A percentile compares a stretch with the other conserved stretches of the same genome.
Conservation (phyloP, 345 rosid genomes). For the Acer negundo region DNA sequence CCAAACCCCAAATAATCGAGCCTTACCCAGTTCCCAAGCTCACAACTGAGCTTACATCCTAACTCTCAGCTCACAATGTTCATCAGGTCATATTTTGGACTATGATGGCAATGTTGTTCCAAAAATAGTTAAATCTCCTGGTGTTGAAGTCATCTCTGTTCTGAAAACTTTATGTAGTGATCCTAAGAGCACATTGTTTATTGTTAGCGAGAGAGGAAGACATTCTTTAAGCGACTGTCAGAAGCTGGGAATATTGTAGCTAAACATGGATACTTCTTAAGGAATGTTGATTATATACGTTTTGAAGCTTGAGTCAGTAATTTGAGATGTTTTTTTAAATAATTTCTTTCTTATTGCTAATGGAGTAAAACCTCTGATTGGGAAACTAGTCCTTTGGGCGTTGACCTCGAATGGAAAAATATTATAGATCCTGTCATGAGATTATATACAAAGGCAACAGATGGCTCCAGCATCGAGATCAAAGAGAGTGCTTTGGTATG, state of each 20-base stretch:
- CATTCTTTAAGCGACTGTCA: constrained; percentile 62
- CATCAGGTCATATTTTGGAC: constrained; percentile 37
- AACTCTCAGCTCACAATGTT: no score
- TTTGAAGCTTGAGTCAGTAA: no score
- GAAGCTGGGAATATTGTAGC: constrained; percentile 78
- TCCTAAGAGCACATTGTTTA: constrained; percentile 70
- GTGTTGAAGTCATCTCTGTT: constrained; percentile 54
- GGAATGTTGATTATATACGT: constrained; percentile 38
- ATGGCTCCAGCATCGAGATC: constrained; percentile 80
- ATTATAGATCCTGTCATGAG: no score
- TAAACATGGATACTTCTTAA: constrained; percentile 72
- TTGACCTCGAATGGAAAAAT: no score
- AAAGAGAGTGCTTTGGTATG: constrained; percentile 90
- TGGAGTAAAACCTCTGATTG: no score
- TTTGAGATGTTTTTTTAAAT: no score
- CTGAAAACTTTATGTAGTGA: constrained; percentile 53
- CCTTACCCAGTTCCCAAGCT: no score
- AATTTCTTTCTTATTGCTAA: no score
- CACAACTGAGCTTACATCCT: no score
- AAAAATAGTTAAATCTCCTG: constrained; percentile 56
- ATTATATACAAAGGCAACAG: constrained; percentile 72
- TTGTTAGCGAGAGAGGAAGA: constrained; percentile 71
- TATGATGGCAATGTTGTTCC: constrained; percentile 67
- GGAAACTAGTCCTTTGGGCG: no score
- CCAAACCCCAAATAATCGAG: no score